phyloP scores from a whole-genome alignment of 208 protist genomes.

The Leishmania aethiopica region DNA sequence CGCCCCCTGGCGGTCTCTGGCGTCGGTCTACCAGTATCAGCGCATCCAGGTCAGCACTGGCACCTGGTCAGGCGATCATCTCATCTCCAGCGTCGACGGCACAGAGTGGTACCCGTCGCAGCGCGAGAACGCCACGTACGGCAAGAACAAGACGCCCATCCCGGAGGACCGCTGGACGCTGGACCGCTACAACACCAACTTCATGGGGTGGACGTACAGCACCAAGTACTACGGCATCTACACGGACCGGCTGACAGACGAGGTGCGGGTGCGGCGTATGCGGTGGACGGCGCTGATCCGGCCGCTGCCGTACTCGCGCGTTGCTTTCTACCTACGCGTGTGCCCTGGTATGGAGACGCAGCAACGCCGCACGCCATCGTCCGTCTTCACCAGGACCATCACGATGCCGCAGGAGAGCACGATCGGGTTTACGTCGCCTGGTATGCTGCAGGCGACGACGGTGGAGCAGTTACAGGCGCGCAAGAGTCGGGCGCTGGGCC shows the following conservation, averaged over 20 bases:
- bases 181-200: slow-evolving; percentile 68
- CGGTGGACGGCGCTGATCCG: slow-evolving; percentile 68
- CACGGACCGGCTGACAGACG: slow-evolving; percentile 32
- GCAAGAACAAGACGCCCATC: slow-evolving; percentile 24
- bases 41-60: slow-evolving; percentile 40
- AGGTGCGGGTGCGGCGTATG: slow-evolving; percentile 64
- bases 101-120: slow-evolving; percentile 69
- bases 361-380: slow-evolving; percentile 14
- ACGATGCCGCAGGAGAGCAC: slow-evolving; percentile 21
- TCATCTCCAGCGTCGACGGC: slow-evolving; percentile 58
- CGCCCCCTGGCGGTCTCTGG: slow-evolving; percentile 58
- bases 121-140: slow-evolving; percentile 47
- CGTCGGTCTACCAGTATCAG: slow-evolving; percentile 80
- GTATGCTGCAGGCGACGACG: slow-evolving; percentile 37
- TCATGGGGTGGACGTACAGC: slow-evolving; percentile 82
- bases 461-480: slow-evolving; percentile 28
- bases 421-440: slow-evolving; percentile 35
- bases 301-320: slow-evolving; percentile 49
- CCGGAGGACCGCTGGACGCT: slow-evolving; percentile 52
- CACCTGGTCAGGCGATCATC: slow-evolving; percentile 40
- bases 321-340: slow-evolving; percentile 48
- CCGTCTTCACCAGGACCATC: slow-evolving; percentile 3
- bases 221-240: slow-evolving; percentile 76
- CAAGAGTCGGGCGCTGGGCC: slow-evolving; percentile 3
- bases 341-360: slow-evolving; percentile 51